A percentile compares a stretch with the other conserved stretches of the same genome.
Conservation (phyloP, 164 flowering plant genomes). For the Paratinospora sagittata region DNA sequence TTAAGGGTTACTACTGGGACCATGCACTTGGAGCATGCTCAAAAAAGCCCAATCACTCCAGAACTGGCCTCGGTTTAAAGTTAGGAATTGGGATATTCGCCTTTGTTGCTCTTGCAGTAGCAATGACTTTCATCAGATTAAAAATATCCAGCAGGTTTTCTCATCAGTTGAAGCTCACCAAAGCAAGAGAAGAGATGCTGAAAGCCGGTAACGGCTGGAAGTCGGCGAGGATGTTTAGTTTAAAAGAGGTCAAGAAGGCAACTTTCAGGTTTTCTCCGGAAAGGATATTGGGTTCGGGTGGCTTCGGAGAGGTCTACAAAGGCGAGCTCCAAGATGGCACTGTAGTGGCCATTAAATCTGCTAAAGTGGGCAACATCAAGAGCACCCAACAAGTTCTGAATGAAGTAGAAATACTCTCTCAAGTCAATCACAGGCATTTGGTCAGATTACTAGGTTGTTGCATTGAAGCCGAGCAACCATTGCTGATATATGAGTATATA, state of each 20-base stretch:
- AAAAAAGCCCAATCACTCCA: constrained; percentile 19
- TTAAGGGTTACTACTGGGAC: constrained; percentile 42
- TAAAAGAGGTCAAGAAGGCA: constrained; percentile 52
- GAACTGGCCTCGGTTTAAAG: constrained; percentile 23
- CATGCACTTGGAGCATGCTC: constrained; percentile 32
- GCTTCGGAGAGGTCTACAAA: constrained; percentile 64
- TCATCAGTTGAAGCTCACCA: constrained; percentile 23
- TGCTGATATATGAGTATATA: constrained; percentile 64
- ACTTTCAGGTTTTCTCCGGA: constrained; percentile 38
- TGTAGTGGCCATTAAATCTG: constrained; percentile 52
- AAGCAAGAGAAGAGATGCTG: constrained; percentile 44
- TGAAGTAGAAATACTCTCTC: too few species aligned
- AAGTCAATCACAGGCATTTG: too few species aligned
- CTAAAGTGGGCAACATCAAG: constrained; percentile 54
- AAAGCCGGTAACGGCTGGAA: constrained; percentile 37
- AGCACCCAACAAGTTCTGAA: constrained; percentile 56
- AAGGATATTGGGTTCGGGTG: constrained; percentile 52
- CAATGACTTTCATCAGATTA: constrained; percentile 11
- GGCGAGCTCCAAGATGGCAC: constrained; percentile 58
- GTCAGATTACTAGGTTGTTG: too few species aligned
- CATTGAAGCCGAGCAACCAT: constrained; percentile 50
- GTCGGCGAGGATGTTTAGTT: constrained; percentile 32
- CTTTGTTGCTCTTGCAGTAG: constrained; percentile 25
- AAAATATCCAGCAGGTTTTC: constrained; percentile 21
- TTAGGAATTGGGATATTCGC: constrained; percentile 25